Base-by-base conservation (phyloP, 2,329 filamentous ascomycete genomes). In the Chaetomiaceae sp. region DNA sequence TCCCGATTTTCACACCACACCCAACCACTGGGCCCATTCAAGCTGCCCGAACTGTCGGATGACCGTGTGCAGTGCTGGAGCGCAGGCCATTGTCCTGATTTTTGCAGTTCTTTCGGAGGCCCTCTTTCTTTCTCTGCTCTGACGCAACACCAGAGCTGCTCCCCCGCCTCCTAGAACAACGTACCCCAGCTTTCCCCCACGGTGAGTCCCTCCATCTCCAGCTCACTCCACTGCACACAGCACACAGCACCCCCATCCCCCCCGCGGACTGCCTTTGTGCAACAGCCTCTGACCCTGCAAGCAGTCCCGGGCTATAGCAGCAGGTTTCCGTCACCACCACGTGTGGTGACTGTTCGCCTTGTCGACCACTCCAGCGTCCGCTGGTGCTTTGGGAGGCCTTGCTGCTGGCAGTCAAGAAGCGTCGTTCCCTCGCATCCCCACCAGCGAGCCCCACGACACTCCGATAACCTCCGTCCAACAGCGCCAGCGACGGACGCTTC, bases 371-470 rank as follows among this genome's bases (percentile, higher is more conserved):
- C 59, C 60, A 59, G 61, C 58, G 50, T 54, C 56, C 56, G 60
- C 56, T 55, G 60, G 61, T 58, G 63, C 60, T 57, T 59, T 58
- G 54, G 58, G 59, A 58, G 55, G 56, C 56, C 63, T 65, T 65
- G 69, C 68, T 66, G 70, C 68, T 62, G 68, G 72, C 71, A 68
- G 70, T 58, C 66, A 62, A 61, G 64, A 62, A 64, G 66, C 59
- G 47, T 58, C 65, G 53, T 58, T 62, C 56, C 62, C 62, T 74
- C 61, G 75, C 69, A 74, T 77, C 73, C 69, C 68, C 72, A n/a
- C n/a, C n/a, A 66, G 76, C 76, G 73, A 76, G 61, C 66, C 58
- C 65, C 62, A 76, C 72, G 72, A 72, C 34, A 19, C 14, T 60
- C 64, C 66, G 58, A 66, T 67, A 60, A 62, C 61, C 47, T 53